Base-by-base conservation (phyloP, 108 stramenopile species). In the Parietichytrium sp. region DNA sequence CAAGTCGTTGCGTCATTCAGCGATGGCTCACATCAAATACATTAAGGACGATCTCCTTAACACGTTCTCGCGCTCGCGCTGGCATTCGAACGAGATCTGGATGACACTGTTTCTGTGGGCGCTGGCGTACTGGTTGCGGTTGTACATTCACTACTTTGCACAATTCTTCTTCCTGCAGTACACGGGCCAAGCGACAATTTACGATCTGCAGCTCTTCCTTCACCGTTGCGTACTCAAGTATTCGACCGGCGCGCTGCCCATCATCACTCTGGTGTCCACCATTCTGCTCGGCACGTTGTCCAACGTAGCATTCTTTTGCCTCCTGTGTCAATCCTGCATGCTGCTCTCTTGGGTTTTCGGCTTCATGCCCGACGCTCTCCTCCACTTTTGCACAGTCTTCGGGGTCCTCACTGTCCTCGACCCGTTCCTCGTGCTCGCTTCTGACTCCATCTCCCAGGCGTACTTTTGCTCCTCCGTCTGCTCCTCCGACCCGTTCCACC, bases 151-250 rank as follows among this genome's bases (percentile, higher is more conserved):
- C 42, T 72, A 72, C 3, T 33, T 33, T 25, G 61, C 38, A 2
- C 61, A 72, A 25, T 72, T 45, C 3, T 6, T 72, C 1, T 72
- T 45, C 42, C 42, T 72, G 33, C 61, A 42, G 13, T 72, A 33
- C 10, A 42, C 38, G 38, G 61, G 61, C 33, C 45, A 72, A n/a
- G 61, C 38, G 10, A 42, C 61, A 7, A 42, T 42, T 10, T 72
- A 72, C 61, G 10, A n/a, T 33, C 45, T 72, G 10, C 61, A 72
- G 20, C 10, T 72, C 45, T 42, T 72, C 20, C 61, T 42, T 1
- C 45, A 33, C 42, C 36, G 45, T 10, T 72, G 61, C 61, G 61
- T 72, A 15, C 36, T 72, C 61, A 72, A 72, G 20, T 72, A 45
- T 3, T 31, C 61, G 13, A 42, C 36, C 20, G 10, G 38, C 10